These are phyloP conservation scores for Beauveria pseudobassiana DNA, from an alignment of 2,329 filamentous ascomycete species.

Conservation along the genomic window DNA sequence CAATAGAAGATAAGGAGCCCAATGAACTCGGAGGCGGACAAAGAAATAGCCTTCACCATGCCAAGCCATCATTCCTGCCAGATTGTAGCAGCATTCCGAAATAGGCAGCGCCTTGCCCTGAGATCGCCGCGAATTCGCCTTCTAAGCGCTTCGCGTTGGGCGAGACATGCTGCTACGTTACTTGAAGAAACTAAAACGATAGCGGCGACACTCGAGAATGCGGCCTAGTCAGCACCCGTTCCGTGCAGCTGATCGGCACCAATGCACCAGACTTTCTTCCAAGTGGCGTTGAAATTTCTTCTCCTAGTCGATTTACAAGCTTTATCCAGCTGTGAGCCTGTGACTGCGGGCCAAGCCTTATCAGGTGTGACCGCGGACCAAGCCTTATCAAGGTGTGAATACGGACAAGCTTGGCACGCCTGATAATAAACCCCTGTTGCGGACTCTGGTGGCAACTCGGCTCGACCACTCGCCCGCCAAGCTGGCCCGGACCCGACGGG, in stretches of 20 bases:
- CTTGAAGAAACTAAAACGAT: neutral
- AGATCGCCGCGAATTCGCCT: neutral
- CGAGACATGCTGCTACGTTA: neutral
- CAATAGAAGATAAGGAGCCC: too few relatives aligned
- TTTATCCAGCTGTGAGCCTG: too few relatives aligned
- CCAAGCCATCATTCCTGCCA: too few relatives aligned
- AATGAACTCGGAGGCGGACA: too few relatives aligned
- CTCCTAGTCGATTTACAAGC: neutral
- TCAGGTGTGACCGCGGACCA: too few relatives aligned
- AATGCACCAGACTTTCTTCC: neutral
- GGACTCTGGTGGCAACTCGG: neutral
- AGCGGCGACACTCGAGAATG: neutral
- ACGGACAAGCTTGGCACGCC: too few relatives aligned
- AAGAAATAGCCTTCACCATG: too few relatives aligned
- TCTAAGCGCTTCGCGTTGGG: neutral
- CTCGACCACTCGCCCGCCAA: neutral
- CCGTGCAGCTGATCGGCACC: neutral
- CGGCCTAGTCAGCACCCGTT: neutral
- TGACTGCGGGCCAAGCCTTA: too few relatives aligned
- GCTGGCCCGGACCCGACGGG: neutral
- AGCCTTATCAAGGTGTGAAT: too few relatives aligned
- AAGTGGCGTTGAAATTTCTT: neutral
- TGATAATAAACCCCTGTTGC: neutral
- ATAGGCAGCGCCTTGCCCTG: neutral
- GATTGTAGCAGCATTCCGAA: neutral